phyloP scores from a whole-genome alignment of 225 moss, liverwort and hornwort genomes.

The Marchantia paleacea region DNA sequence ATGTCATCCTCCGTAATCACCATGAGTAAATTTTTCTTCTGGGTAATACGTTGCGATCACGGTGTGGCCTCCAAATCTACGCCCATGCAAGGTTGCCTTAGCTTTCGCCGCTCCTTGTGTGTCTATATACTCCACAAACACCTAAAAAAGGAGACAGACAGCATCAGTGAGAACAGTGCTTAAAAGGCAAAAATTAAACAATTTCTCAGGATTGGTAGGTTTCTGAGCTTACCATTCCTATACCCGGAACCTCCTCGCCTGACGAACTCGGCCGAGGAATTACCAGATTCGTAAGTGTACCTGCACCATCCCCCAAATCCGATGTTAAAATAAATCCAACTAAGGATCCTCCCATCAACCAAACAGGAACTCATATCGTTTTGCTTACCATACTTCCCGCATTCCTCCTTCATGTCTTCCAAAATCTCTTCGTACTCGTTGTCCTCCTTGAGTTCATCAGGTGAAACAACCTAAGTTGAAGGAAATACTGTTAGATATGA shows the following conservation, averaged over 20 bases:
- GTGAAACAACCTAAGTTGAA: slow-evolving; percentile 68
- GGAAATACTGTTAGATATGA: background rate
- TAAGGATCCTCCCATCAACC: background rate
- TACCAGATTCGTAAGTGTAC: slow-evolving; percentile 38
- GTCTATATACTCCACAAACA: slow-evolving; percentile 78
- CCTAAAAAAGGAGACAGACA: slow-evolving; percentile 35
- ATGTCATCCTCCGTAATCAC: slow-evolving; percentile 69
- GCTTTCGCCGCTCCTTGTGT: slow-evolving; percentile 67
- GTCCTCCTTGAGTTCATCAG: slow-evolving; percentile 85
- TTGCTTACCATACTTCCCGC: slow-evolving; percentile 79
- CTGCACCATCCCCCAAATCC: slow-evolving; percentile 14
- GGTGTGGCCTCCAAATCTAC: slow-evolving; percentile 76
- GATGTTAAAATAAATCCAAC: background rate
- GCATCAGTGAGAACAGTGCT: background rate
- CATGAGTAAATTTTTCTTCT: slow-evolving; percentile 80
- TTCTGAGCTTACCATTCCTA: slow-evolving; percentile 44
- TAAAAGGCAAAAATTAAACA: background rate
- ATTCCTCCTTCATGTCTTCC: slow-evolving; percentile 96
- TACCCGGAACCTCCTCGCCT: slow-evolving; percentile 48
- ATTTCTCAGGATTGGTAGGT: background rate
- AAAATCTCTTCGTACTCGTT: slow-evolving; percentile 80
- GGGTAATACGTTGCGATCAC: slow-evolving; percentile 80
- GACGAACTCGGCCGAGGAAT: slow-evolving; percentile 43
- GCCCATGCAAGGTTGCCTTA: slow-evolving; percentile 75
- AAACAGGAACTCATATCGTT: background rate